Base-by-base conservation (phyloP, 148 eudicot species). In the Persicaria tinctoria region DNA sequence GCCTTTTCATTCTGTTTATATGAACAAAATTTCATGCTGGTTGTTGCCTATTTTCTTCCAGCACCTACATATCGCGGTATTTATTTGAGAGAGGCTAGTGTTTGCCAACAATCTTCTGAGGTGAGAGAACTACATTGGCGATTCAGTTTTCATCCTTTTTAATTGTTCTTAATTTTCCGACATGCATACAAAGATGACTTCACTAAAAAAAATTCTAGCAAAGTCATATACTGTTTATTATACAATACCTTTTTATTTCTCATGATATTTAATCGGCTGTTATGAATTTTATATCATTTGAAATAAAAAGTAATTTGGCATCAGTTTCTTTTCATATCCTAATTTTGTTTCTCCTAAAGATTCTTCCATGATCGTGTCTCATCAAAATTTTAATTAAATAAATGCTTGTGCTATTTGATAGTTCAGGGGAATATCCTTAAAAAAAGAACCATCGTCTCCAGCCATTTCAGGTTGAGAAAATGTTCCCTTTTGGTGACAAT, bases 51-150 rank as follows among this genome's bases (percentile, higher is more conserved):
- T 76, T 62, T 83, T 76, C 70, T 73, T 85, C 86, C 91, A 94
- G 97, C 83, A 60, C 95, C 98, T 73, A 85, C 90, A 20, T 87
- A 77, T 74, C 96, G 98, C 78, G 98, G 98, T 76, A 86, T 94
- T 79, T 94, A 94, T 87, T 90, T 94, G 41, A 88, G 98, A 75
- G 98, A 94, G 74, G 82, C 93, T 74, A 84, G 84, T 74, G 75
- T 82, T 76, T 94, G 90, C 75, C 82, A 84, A 78, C 91, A 85
- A 77, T 72, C 87, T 69, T 89, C 97, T 9, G 98, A 94, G 93
- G 98, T 91, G 79, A 84, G 51, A 41, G 47, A 38, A 13, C 32
- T 66, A 11, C 18, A 13, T 44, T 13, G 53, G 53, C 14, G 3
- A 50, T 50, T 50, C 53, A 50, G 3, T 50, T 9, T 50, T 8